Evolutionary conservation across 1,284 basidiomycete species (phyloP).

Genomic region (Pascua sp.): DNA sequence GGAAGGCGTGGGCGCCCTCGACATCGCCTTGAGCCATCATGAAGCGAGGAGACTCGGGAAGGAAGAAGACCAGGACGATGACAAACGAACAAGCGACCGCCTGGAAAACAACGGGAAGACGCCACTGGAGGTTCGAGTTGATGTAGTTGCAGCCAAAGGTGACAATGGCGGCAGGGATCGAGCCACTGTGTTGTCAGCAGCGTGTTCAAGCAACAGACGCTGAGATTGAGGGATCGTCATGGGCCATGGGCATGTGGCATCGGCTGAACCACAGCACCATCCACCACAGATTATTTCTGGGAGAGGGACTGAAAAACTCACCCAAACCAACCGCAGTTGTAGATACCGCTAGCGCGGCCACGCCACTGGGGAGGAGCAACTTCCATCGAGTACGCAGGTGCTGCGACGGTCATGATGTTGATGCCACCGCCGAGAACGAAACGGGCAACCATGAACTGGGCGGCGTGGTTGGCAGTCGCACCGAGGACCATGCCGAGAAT

Average conservation of each 20-base stretch:
- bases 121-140: conserved; percentile 23
- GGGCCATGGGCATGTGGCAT: too few relatives aligned
- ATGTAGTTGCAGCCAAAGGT: conserved; percentile 37
- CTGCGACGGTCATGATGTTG: conserved; percentile 52
- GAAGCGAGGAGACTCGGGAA: conserved; percentile 30
- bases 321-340: conserved; percentile 48
- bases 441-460: conserved; percentile 44
- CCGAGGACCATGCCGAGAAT: conserved; percentile 47
- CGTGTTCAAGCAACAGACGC: too few relatives aligned
- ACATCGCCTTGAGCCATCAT: conserved; percentile 44
- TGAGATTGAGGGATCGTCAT: too few relatives aligned
- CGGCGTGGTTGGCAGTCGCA: conserved; percentile 18
- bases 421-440: conserved; percentile 49
- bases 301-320: too few relatives aligned
- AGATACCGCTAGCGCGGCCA: conserved; percentile 56
- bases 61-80: conserved; percentile 17
- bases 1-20: conserved; percentile 66
- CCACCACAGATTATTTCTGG: too few relatives aligned
- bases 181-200: conserved; percentile 16
- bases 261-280: too few relatives aligned
- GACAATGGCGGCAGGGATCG: conserved; percentile 38
- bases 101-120: conserved; percentile 30
- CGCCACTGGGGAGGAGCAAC: conserved; percentile 65
- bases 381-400: conserved; percentile 53
- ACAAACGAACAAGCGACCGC: conserved; percentile 14